A percentile compares a stretch with the other conserved stretches of the same genome.
phyloP scores from a whole-genome alignment of 345 rosid genomes.

The Sisymbrium altissimum region DNA sequence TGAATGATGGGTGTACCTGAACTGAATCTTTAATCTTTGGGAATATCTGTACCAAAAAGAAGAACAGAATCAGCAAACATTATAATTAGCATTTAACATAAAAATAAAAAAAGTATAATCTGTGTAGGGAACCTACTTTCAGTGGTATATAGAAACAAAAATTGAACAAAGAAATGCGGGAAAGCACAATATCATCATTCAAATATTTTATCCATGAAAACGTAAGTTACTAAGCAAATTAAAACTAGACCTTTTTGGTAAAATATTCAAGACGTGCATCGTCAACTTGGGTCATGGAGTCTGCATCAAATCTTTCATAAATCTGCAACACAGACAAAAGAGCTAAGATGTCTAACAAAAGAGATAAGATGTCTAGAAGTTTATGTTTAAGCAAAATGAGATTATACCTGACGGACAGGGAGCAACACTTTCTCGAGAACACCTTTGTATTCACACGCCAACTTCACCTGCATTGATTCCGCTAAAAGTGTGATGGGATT shows the following conservation, averaged over 20 bases:
- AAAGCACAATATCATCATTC: neutral
- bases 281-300: constrained; percentile 49
- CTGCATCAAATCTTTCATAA: constrained; percentile 72
- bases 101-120: neutral
- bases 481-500: neutral
- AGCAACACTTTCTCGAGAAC: constrained; percentile 77
- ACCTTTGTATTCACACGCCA: constrained; percentile 62
- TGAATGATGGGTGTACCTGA: constrained; percentile 49
- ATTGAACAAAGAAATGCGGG: neutral
- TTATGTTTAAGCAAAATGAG: constrained; percentile 1
- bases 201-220: neutral
- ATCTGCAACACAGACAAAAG: constrained; percentile 46
- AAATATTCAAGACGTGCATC: constrained; percentile 86
- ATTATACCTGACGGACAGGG: constrained; percentile 73
- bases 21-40: constrained; percentile 87
- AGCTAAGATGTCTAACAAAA: neutral
- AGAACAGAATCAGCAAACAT: constrained; percentile 26
- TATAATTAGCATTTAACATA: neutral
- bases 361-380: neutral
- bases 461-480: constrained; percentile 54
- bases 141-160: neutral
- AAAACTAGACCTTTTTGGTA: constrained; percentile 57
- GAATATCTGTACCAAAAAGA: constrained; percentile 65
- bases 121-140: neutral
- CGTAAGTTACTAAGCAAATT: neutral